Percentiles rank a stretch among this genome's conserved stretches.
phyloP scores from a whole-genome alignment of 2,329 filamentous ascomycete species.

The Aspergillus luchuensis region DNA sequence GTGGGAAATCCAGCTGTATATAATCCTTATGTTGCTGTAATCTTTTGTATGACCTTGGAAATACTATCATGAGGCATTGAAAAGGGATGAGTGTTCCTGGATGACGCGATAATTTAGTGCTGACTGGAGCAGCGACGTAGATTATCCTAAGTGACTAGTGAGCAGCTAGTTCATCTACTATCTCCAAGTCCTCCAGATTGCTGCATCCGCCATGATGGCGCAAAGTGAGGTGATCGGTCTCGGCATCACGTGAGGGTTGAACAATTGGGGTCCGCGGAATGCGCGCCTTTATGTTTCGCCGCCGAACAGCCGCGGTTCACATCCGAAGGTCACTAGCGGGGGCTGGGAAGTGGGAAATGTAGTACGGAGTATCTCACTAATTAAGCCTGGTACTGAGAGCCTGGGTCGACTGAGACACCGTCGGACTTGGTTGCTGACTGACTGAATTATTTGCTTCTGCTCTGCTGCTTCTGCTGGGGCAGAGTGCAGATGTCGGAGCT shows the following conservation, averaged over 20 bases:
- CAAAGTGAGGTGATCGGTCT: neutral
- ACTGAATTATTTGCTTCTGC: too few species aligned
- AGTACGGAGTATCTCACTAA: neutral
- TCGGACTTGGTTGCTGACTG: too few species aligned
- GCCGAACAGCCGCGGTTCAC: conserved; percentile 24
- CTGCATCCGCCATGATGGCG: neutral
- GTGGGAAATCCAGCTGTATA: conserved; percentile 19
- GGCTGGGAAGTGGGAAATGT: neutral
- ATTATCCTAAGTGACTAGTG: neutral
- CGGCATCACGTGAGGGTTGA: neutral
- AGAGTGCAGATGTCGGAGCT: conserved; percentile 2
- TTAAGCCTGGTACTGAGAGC: neutral
- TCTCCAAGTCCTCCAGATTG: neutral
- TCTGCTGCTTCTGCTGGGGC: neutral
- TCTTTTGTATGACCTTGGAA: conserved; percentile 18
- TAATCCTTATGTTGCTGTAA: conserved; percentile 20
- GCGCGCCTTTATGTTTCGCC: neutral
- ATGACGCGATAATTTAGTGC: neutral
- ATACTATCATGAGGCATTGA: conserved; percentile 7
- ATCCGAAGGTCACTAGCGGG: conserved; percentile 18
- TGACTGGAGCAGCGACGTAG: neutral
- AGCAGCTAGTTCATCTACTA: neutral
- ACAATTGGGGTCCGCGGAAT: conserved; percentile 1
- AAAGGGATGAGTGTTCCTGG: conserved; percentile 3
- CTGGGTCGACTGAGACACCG: neutral